Conservation (phyloP, 164 flowering plant genomes). For the Umbellularia californica region DNA sequence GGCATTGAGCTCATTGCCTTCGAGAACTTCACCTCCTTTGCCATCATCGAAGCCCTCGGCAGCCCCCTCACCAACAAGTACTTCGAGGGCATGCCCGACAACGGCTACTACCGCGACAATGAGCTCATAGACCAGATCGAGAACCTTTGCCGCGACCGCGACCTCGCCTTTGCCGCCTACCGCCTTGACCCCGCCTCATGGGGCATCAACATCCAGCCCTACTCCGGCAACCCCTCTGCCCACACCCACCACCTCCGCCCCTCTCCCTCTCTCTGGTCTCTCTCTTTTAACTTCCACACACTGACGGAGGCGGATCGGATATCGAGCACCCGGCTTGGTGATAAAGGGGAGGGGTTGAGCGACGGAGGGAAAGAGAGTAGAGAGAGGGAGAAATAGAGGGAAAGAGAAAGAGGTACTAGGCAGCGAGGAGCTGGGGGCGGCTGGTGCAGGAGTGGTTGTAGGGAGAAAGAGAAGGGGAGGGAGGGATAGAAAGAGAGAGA, state of each 20-base stretch:
- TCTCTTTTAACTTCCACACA: too few relatives aligned
- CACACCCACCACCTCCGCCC: too few relatives aligned
- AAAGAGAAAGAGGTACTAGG: constrained; percentile 29
- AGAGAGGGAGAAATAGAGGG: too few relatives aligned
- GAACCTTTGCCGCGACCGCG: constrained; percentile 71
- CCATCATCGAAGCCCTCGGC: constrained; percentile 93
- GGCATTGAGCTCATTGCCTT: constrained; percentile 98
- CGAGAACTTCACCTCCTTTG: constrained; percentile 94
- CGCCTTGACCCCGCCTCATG: constrained; percentile 62
- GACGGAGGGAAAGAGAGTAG: too few relatives aligned
- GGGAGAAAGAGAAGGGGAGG: constrained; percentile 2
- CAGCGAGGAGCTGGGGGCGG: constrained; percentile 41
- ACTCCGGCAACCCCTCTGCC: constrained; percentile 63
- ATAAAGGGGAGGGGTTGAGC: too few relatives aligned
- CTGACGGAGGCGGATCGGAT: too few relatives aligned
- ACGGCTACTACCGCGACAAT: constrained; percentile 96
- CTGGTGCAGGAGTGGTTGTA: constrained; percentile 39
- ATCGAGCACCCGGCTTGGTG: too few relatives aligned
- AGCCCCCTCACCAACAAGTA: constrained; percentile 92
- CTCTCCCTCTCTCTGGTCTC: too few relatives aligned
- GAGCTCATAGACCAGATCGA: constrained; percentile 96
- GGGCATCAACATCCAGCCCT: constrained; percentile 99
- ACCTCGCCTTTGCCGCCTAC: constrained; percentile 77
- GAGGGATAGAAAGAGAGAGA: too few relatives aligned
- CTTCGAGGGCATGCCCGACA: constrained; percentile 98